Conservation (phyloP, 331 rosid genomes). For the Telfairia occidentalis region DNA sequence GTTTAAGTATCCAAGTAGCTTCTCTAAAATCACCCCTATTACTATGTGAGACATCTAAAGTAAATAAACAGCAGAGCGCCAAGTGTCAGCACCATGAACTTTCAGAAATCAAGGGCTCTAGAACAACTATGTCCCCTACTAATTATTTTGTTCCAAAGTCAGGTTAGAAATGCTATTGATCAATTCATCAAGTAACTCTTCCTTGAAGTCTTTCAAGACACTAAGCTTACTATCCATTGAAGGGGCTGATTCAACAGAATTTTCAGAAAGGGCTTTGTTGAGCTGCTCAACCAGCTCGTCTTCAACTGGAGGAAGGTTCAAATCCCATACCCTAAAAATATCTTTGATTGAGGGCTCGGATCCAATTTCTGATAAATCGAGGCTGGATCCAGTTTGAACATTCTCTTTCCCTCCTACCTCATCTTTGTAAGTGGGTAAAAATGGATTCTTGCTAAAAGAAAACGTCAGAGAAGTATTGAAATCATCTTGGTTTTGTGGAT, state of each 20-base stretch:
- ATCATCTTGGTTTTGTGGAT: background rate
- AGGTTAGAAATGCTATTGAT: background rate
- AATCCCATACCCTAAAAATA: conserved; percentile 7
- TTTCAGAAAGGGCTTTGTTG: background rate
- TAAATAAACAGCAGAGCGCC: background rate
- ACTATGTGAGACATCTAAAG: background rate
- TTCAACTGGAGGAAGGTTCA: background rate
- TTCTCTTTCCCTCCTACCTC: background rate
- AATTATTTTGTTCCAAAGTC: conserved; percentile 1
- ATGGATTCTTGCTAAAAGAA: background rate
- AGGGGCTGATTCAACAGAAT: background rate
- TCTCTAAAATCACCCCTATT: background rate
- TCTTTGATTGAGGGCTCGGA: background rate
- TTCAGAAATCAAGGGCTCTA: background rate
- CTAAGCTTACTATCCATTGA: background rate
- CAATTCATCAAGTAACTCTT: background rate
- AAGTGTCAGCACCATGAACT: background rate
- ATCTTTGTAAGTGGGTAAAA: conserved; percentile 6
- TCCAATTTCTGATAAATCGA: background rate
- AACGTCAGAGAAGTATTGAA: background rate
- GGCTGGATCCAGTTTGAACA: background rate
- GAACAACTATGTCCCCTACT: background rate
- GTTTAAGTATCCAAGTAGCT: background rate
- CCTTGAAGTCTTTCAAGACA: background rate
- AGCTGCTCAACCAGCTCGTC: background rate